phyloP scores from a whole-genome alignment of 345 rosid genomes.

The Microcos paniculata region DNA sequence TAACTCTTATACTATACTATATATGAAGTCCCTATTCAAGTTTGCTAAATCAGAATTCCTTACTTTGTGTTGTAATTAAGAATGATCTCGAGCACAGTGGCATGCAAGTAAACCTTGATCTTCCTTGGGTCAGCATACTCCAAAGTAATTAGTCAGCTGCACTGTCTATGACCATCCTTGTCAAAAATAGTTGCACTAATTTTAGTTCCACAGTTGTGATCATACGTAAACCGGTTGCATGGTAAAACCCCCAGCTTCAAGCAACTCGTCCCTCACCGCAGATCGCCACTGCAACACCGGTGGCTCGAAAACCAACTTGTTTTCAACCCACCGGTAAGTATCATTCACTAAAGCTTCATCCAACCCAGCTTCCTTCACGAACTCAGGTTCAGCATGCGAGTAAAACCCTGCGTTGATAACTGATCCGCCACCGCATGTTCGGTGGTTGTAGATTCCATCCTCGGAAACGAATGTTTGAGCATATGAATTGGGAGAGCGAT shows the following conservation, averaged over 20 bases:
- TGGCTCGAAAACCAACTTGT: constrained; percentile 56
- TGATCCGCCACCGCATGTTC: constrained; percentile 83
- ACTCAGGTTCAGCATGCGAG: constrained; percentile 48
- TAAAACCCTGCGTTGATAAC: constrained; percentile 76
- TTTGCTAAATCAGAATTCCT: too few relatives aligned
- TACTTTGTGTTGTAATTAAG: constrained; percentile 43
- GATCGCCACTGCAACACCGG: constrained; percentile 63
- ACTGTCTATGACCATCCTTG: constrained; percentile 57
- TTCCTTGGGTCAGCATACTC: constrained; percentile 60
- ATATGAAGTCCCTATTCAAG: too few relatives aligned
- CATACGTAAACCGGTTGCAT: constrained; percentile 61
- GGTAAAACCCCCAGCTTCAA: constrained; percentile 67
- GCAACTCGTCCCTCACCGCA: constrained; percentile 68
- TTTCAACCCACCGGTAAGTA: constrained; percentile 76
- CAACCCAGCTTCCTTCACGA: constrained; percentile 50
- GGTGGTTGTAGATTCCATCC: constrained; percentile 72
- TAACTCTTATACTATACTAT: too few relatives aligned
- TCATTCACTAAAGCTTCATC: constrained; percentile 37
- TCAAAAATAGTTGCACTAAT: constrained; percentile 72
- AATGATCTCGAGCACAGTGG: constrained; percentile 62
- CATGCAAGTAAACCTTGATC: constrained; percentile 55
- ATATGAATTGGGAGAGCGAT: constrained; percentile 44
- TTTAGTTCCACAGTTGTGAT: constrained; percentile 68
- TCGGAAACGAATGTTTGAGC: constrained; percentile 70
- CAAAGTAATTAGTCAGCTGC: constrained; percentile 74